Evolutionary conservation across 306 rosid species (phyloP).

Genomic region (Vicia sativa): DNA sequence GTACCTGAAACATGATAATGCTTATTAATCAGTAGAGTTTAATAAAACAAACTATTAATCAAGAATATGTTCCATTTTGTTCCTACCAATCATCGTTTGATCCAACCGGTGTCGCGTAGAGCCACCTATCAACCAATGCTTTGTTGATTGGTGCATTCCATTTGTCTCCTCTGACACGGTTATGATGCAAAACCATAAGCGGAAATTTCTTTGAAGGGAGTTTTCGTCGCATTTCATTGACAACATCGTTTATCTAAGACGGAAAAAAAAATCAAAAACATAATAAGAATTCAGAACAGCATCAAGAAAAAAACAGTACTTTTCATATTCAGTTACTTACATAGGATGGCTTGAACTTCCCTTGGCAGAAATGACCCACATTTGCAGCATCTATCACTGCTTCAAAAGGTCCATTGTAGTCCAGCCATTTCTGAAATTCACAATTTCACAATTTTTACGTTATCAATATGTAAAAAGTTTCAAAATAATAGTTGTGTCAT

Average conservation of each 20-base stretch:
- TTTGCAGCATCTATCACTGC: slow-evolving; percentile 96
- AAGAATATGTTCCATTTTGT: slow-evolving; percentile 24
- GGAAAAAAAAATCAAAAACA: slow-evolving; percentile 19
- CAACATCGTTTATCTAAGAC: slow-evolving; percentile 71
- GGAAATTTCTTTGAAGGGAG: slow-evolving; percentile 88
- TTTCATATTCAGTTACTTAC: slow-evolving; percentile 53
- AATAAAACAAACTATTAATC: background rate
- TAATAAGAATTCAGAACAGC: background rate
- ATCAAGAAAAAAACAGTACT: slow-evolving; percentile 10
- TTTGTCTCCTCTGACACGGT: slow-evolving; percentile 70
- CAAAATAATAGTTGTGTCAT: slow-evolving; percentile 1
- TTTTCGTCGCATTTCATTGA: slow-evolving; percentile 70
- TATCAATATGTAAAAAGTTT: slow-evolving; percentile 30
- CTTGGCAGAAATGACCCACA: slow-evolving; percentile 77
- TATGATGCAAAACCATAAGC: slow-evolving; percentile 80
- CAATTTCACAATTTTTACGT: slow-evolving; percentile 24
- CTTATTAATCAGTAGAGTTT: slow-evolving; percentile 22
- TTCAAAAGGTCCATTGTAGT: slow-evolving; percentile 88
- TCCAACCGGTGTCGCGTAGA: slow-evolving; percentile 85
- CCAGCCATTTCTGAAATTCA: slow-evolving; percentile 85
- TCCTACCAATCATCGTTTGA: slow-evolving; percentile 96
- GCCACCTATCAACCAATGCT: slow-evolving; percentile 76
- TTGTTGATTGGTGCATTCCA: slow-evolving; percentile 66
- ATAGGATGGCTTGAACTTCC: slow-evolving; percentile 74
- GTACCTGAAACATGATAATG: slow-evolving; percentile 74